Conservation (phyloP, 805 yeast genomes). For the Saccharomycopsis fermentans region DNA sequence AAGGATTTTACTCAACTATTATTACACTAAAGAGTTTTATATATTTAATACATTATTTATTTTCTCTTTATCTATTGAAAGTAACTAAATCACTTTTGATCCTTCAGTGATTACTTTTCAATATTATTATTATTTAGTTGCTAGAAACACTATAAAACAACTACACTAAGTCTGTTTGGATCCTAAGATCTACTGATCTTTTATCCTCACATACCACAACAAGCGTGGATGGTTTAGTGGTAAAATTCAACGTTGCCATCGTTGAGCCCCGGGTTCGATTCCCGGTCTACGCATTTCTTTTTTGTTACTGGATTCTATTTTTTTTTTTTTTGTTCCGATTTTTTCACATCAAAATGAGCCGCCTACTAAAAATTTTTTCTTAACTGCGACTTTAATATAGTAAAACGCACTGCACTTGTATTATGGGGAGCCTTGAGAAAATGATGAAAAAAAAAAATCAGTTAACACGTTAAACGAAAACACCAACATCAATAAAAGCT, state of each 20-base stretch:
- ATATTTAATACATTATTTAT: too few species aligned
- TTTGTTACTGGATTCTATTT: conserved; percentile 3
- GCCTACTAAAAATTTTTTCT: not conserved
- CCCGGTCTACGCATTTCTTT: conserved; percentile 44
- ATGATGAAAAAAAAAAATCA: not conserved
- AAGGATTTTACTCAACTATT: too few species aligned
- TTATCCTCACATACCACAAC: too few species aligned
- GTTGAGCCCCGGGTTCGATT: conserved; percentile 52
- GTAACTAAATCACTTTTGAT: too few species aligned
- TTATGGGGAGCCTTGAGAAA: not conserved
- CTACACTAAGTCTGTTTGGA: too few species aligned
- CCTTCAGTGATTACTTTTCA: too few species aligned
- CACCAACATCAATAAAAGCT: not conserved
- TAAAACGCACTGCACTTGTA: not conserved
- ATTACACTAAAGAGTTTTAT: too few species aligned
- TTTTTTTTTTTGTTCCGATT: conserved; percentile 21
- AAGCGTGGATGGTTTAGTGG: conserved; percentile 47
- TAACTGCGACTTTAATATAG: not conserved
- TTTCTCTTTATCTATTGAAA: too few species aligned
- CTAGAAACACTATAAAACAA: too few species aligned
- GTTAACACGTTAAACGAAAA: not conserved
- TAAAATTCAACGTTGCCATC: conserved; percentile 48
- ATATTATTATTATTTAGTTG: too few species aligned
- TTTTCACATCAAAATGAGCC: not conserved
- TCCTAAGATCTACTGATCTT: too few species aligned